phyloP scores from a whole-genome alignment of 1,284 basidiomycete genomes.

The Gastroboletus turbinatus region DNA sequence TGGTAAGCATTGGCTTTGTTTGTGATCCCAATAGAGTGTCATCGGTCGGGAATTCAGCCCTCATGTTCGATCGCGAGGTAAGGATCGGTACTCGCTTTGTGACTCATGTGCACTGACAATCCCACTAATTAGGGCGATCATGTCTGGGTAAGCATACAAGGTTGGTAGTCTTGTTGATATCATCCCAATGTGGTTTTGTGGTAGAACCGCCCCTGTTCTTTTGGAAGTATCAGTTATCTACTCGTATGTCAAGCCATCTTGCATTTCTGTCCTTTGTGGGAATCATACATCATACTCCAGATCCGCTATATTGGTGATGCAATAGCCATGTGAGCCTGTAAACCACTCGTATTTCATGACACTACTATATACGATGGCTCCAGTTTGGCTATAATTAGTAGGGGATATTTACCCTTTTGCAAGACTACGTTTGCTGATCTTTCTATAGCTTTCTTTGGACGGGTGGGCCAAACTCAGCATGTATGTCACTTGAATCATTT shows the following conservation, averaged over 20 bases:
- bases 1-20: neutral
- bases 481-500: neutral
- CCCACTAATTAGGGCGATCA: too few species aligned
- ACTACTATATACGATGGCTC: neutral
- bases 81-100: neutral
- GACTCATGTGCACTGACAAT: neutral
- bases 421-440: neutral
- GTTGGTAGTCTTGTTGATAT: too few species aligned
- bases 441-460: slow-evolving; percentile 8
- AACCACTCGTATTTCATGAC: neutral
- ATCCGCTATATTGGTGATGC: slow-evolving; percentile 15
- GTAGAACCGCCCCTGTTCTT: neutral
- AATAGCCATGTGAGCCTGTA: slow-evolving; percentile 10
- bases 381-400: neutral
- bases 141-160: too few species aligned
- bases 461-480: neutral
- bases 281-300: neutral
- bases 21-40: too few species aligned
- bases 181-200: too few species aligned
- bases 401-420: too few species aligned
- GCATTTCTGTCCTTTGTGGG: too few species aligned
- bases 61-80: slow-evolving; percentile 17
- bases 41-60: neutral
- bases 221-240: neutral
- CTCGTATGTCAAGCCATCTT: neutral